Percentiles rank a stretch among this genome's conserved stretches.
Conservation (phyloP, 139 green algal species). For the Chlamydomonas incerta region DNA sequence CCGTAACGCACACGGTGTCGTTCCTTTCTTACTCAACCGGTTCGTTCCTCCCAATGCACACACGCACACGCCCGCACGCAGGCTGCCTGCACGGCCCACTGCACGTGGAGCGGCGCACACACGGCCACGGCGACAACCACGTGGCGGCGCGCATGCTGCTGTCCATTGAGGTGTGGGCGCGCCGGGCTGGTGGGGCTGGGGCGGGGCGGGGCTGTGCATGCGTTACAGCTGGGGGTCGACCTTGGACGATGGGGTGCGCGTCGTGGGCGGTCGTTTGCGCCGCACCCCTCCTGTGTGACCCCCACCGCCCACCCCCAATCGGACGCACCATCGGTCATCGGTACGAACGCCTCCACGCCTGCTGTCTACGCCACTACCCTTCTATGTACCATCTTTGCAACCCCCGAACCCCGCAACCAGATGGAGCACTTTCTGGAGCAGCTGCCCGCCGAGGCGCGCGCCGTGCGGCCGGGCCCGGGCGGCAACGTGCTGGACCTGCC, state of each 20-base stretch:
- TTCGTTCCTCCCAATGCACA: neutral
- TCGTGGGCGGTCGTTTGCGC: too few relatives aligned
- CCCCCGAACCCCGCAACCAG: too few relatives aligned
- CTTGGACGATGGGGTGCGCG: neutral
- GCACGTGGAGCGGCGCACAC: neutral
- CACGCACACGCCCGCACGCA: neutral
- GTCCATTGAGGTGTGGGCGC: neutral
- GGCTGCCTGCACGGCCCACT: slow-evolving; percentile 38
- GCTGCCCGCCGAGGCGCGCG: neutral
- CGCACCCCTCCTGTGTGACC: too few relatives aligned
- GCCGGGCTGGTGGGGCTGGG: too few relatives aligned
- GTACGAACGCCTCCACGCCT: too few relatives aligned
- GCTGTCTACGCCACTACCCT: too few relatives aligned
- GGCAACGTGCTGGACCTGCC: neutral
- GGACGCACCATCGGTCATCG: too few relatives aligned
- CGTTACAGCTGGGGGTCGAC: neutral
- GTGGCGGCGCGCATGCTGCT: slow-evolving; percentile 26
- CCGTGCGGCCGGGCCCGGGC: neutral
- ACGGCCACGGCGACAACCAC: slow-evolving; percentile 18
- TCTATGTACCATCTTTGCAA: too few relatives aligned
- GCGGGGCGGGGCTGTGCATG: neutral
- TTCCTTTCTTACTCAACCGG: too few relatives aligned
- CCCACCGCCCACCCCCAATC: too few relatives aligned
- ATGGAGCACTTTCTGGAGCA: neutral
- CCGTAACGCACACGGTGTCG: neutral